Conservation (phyloP, 345 rosid species). For the Angophora floribunda region DNA sequence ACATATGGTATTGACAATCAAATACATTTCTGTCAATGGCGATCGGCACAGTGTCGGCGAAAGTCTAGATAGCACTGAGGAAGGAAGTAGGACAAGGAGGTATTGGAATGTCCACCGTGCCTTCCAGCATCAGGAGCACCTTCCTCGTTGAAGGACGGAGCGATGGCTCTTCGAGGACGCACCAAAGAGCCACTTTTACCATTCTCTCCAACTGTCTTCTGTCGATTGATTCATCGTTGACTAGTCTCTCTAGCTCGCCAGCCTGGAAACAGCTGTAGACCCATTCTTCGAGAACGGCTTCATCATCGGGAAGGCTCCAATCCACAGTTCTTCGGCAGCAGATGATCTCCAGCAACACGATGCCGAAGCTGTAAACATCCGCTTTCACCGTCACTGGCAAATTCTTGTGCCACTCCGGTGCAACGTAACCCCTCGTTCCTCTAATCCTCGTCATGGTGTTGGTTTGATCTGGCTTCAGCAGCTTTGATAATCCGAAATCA, state of each 20-base stretch:
- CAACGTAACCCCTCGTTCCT: slow-evolving; percentile 1
- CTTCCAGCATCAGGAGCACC: slow-evolving; percentile 8
- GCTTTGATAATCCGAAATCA: slow-evolving; percentile 19
- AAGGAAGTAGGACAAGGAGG: slow-evolving; percentile 1
- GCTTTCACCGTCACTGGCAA: slow-evolving; percentile 12
- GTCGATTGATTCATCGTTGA: slow-evolving; percentile 1
- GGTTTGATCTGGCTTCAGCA: slow-evolving; percentile 18
- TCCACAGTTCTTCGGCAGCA: background rate
- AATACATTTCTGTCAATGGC: background rate
- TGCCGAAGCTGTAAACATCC: slow-evolving; percentile 19
- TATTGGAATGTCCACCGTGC: slow-evolving; percentile 8
- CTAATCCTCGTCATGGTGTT: slow-evolving; percentile 7
- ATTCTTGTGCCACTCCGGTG: slow-evolving; percentile 10
- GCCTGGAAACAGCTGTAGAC: slow-evolving; percentile 4
- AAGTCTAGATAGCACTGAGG: background rate
- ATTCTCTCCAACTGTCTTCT: slow-evolving; percentile 1
- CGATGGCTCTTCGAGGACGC: slow-evolving; percentile 6
- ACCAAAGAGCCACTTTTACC: slow-evolving; percentile 7
- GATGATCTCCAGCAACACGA: slow-evolving; percentile 8
- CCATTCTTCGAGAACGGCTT: slow-evolving; percentile 12
- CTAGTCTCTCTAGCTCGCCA: background rate
- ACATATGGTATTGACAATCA: background rate
- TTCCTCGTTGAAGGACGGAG: slow-evolving; percentile 4
- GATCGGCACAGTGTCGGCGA: background rate
- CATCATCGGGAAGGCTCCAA: background rate